Evolutionary conservation across 2,329 filamentous ascomycete species (phyloP).

Genomic region (Zymoseptoria ardabiliae): DNA sequence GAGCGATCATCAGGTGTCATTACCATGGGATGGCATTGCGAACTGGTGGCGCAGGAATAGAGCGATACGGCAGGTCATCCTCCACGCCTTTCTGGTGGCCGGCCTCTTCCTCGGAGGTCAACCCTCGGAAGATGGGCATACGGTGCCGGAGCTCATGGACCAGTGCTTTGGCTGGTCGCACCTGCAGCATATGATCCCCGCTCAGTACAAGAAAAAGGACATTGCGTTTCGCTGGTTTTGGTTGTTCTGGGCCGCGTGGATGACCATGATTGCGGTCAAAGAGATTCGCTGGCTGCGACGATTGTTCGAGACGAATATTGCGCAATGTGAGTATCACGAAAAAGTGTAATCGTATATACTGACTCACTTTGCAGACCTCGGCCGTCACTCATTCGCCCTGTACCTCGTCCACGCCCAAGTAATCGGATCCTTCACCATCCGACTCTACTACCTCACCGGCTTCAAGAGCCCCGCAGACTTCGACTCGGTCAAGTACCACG

Average conservation of each 20-base stretch:
- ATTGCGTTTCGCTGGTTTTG: conserved; percentile 29
- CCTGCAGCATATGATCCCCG: conserved; percentile 17
- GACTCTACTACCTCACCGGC: conserved; percentile 21
- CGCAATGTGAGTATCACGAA: conserved; percentile 15
- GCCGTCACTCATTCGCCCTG: conserved; percentile 53
- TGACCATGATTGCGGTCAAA: conserved; percentile 15
- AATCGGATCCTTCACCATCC: conserved; percentile 50
- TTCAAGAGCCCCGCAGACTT: conserved; percentile 16
- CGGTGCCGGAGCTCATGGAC: conserved; percentile 12
- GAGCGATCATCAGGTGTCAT: conserved; percentile 7
- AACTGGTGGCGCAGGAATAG: conserved; percentile 9
- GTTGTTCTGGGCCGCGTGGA: conserved; percentile 51
- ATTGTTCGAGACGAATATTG: conserved; percentile 17
- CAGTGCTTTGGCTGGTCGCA: conserved; percentile 20
- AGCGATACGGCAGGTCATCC: conserved; percentile 8
- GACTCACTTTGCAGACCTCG: conserved; percentile 37
- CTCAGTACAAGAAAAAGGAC: conserved; percentile 16
- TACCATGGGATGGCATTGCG: conserved; percentile 14
- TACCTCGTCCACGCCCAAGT: conserved; percentile 60
- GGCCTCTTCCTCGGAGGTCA: conserved; percentile 20
- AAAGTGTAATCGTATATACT: neutral
- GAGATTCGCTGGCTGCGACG: conserved; percentile 20
- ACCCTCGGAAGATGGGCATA: conserved; percentile 16
- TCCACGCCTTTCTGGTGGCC: conserved; percentile 16
- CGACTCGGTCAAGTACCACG: conserved; percentile 14